phyloP scores from a whole-genome alignment of 306 rosid species.

The Rosa chinensis region DNA sequence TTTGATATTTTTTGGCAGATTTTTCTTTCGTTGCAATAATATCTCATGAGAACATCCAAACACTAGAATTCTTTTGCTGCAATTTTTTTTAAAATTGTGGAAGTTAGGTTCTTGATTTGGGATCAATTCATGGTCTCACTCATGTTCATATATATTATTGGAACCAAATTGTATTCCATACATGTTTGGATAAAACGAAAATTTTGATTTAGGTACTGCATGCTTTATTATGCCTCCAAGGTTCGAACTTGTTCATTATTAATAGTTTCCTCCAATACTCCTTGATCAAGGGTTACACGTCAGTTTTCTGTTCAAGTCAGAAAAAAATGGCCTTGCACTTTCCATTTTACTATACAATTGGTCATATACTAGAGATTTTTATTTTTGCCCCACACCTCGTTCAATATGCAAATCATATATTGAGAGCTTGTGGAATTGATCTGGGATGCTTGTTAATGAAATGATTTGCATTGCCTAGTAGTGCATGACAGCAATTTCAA shows the following conservation, averaged over 20 bases:
- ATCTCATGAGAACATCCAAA: not conserved
- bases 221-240: not conserved
- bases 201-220: not conserved
- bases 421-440: not conserved
- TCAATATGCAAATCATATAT: too few relatives aligned
- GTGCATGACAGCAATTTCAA: not conserved
- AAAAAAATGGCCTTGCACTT: not conserved
- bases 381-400: too few relatives aligned
- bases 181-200: not conserved
- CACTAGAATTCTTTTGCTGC: not conserved
- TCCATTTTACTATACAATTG: not conserved
- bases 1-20: not conserved
- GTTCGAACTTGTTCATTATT: not conserved
- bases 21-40: not conserved
- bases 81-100: not conserved
- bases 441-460: not conserved
- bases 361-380: not conserved
- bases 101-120: not conserved
- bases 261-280: not conserved
- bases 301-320: not conserved
- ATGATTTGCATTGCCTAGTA: not conserved
- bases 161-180: not conserved
- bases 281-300: not conserved
- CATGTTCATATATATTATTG: not conserved
- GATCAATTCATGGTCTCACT: not conserved